Conservation (phyloP, 2,329 filamentous ascomycete genomes). For the Aschersonia sp. region DNA sequence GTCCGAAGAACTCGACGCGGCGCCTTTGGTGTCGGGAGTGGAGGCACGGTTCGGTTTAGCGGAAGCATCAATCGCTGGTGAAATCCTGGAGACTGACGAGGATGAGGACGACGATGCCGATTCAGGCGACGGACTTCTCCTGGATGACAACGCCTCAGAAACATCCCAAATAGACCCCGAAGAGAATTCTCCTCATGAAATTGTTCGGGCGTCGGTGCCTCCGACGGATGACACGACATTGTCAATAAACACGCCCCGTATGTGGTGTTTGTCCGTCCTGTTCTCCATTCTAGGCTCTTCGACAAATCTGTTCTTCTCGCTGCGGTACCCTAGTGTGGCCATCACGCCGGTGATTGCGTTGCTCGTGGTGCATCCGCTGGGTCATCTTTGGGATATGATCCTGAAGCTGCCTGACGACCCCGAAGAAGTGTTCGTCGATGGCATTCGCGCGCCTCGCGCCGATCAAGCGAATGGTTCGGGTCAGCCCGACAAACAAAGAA, state of each 20-base stretch:
- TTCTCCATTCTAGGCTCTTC: constrained; percentile 72
- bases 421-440: constrained; percentile 31
- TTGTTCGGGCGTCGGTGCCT: constrained; percentile 67
- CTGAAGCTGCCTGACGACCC: constrained; percentile 48
- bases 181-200: constrained; percentile 63
- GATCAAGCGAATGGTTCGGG: constrained; percentile 4
- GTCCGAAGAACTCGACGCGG: constrained; percentile 36
- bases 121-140: constrained; percentile 18
- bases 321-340: constrained; percentile 80
- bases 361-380: constrained; percentile 71
- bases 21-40: constrained; percentile 35
- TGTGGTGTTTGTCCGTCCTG: constrained; percentile 70
- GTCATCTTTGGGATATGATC: constrained; percentile 61
- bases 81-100: constrained; percentile 27
- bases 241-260: constrained; percentile 78
- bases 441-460: constrained; percentile 21
- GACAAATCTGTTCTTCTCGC: constrained; percentile 76
- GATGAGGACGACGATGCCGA: constrained; percentile 17
- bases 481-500: constrained; percentile 9
- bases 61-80: constrained; percentile 30
- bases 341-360: constrained; percentile 82
- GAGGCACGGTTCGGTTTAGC: constrained; percentile 38
- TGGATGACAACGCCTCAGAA: constrained; percentile 21
- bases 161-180: constrained; percentile 26
- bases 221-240: constrained; percentile 60